Evolutionary conservation across 306 rosid genomes (phyloP).

Genomic region (Morella rubra): DNA sequence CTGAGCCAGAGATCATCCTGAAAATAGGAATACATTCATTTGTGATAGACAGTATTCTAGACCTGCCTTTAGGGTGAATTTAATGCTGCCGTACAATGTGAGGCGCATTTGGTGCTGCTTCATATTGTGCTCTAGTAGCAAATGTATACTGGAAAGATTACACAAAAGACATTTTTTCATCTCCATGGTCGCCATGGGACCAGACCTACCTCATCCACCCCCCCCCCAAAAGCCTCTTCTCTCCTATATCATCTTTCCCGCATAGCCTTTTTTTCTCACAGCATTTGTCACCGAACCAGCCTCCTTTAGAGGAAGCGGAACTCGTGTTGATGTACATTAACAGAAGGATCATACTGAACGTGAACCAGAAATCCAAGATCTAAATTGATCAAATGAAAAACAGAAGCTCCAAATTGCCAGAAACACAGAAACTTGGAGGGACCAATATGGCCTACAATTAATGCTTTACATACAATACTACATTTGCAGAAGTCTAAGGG

Average conservation of each 20-base stretch:
- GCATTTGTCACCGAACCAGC: no score
- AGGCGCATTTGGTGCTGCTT: neutral
- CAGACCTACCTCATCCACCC: no score
- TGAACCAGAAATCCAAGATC: neutral
- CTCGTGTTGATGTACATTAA: neutral
- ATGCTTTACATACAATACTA: neutral
- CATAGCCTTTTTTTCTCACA: no score
- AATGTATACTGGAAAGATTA: neutral
- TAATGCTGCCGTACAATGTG: neutral
- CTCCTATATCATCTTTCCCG: no score
- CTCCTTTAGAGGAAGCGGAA: no score
- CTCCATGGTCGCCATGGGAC: no score
- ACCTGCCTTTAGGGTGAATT: slow-evolving; percentile 1
- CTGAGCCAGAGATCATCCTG: neutral
- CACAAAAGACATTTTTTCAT: no score
- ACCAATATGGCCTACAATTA: neutral
- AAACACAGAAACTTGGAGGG: neutral
- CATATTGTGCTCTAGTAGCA: neutral
- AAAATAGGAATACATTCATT: neutral
- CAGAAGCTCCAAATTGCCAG: neutral
- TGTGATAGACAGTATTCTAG: neutral
- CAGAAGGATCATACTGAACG: neutral
- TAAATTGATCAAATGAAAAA: neutral
- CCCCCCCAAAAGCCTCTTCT: no score
- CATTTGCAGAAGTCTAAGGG: neutral